These are phyloP conservation scores for Thermochaetoides thermophila DNA, from an alignment of 495 filamentous ascomycete species.

Conservation along the genomic window DNA sequence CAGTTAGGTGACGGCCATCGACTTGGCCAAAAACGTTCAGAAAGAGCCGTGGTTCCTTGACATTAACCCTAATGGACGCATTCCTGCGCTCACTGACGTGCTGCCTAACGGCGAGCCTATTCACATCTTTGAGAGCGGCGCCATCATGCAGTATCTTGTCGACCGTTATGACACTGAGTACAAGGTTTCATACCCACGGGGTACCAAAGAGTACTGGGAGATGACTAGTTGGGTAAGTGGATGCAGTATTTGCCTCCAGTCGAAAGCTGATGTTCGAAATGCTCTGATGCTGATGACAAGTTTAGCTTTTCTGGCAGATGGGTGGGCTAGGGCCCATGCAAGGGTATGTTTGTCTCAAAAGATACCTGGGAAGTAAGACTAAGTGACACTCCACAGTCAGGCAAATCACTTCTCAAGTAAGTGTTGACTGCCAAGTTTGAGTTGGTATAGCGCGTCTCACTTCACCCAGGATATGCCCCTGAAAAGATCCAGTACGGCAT, in stretches of 20 bases:
- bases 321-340: conserved; percentile 88
- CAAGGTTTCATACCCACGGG: conserved; percentile 69
- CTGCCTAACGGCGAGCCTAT: conserved; percentile 58
- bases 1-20: conserved; percentile 42
- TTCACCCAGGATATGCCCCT: conserved; percentile 53
- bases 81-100: conserved; percentile 78
- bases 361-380: conserved; percentile 1
- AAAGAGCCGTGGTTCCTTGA: conserved; percentile 68
- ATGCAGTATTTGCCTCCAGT: too few species aligned
- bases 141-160: conserved; percentile 77
- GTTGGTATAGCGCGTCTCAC: too few species aligned
- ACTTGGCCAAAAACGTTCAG: conserved; percentile 57
- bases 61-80: conserved; percentile 91
- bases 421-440: too few species aligned
- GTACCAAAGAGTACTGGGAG: conserved; percentile 62
- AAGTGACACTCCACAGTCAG: conserved; percentile 24
- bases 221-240: conserved; percentile 54
- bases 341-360: conserved; percentile 27
- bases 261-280: neutral
- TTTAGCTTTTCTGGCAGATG: conserved; percentile 35
- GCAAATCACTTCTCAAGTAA: conserved; percentile 71
- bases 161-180: conserved; percentile 67
- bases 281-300: neutral
- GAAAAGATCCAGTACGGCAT: conserved; percentile 79
- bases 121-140: conserved; percentile 67